phyloP scores from a whole-genome alignment of 495 filamentous ascomycete genomes.

The Talaromyces adpressus region DNA sequence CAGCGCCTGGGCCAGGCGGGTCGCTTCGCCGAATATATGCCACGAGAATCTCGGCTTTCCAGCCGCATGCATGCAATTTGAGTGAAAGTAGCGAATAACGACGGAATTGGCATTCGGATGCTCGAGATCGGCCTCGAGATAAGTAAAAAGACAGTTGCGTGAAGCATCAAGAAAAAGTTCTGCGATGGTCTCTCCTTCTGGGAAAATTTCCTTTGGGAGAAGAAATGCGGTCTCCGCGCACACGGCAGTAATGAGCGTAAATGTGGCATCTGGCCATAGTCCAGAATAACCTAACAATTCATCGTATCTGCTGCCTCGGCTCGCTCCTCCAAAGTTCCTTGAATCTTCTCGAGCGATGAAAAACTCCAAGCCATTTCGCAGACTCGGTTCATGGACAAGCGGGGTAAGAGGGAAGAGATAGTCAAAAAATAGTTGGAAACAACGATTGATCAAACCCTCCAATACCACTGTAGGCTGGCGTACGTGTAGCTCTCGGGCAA shows the following conservation, averaged over 20 bases:
- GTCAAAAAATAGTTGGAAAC: conserved; percentile 19
- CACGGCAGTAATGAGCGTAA: conserved; percentile 21
- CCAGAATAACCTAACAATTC: conserved; percentile 14
- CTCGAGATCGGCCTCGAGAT: conserved; percentile 23
- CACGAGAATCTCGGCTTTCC: conserved; percentile 23
- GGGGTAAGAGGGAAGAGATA: conserved; percentile 23
- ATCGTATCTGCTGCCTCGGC: conserved; percentile 3
- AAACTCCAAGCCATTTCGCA: conserved; percentile 16
- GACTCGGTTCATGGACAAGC: conserved; percentile 23
- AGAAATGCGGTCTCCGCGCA: conserved; percentile 18
- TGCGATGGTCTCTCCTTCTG: conserved; percentile 15
- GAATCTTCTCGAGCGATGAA: conserved; percentile 10
- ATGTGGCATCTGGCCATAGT: conserved; percentile 18
- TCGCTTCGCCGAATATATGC: conserved; percentile 25
- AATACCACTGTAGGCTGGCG: conserved; percentile 5
- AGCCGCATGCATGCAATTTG: conserved; percentile 22
- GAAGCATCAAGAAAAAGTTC: conserved; percentile 17
- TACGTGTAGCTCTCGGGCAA: conserved; percentile 4
- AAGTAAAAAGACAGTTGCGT: conserved; percentile 12
- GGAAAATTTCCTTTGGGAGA: conserved; percentile 16
- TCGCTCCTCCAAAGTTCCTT: neutral
- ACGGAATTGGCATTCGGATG: conserved; percentile 22
- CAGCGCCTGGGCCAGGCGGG: conserved; percentile 21
- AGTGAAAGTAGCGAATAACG: conserved; percentile 23
- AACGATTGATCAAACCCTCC: conserved; percentile 13